Percentiles rank a stretch among this genome's conserved stretches.
phyloP scores from a whole-genome alignment of 225 moss, liverwort and hornwort genomes.

The Pleurozium schreberi region DNA sequence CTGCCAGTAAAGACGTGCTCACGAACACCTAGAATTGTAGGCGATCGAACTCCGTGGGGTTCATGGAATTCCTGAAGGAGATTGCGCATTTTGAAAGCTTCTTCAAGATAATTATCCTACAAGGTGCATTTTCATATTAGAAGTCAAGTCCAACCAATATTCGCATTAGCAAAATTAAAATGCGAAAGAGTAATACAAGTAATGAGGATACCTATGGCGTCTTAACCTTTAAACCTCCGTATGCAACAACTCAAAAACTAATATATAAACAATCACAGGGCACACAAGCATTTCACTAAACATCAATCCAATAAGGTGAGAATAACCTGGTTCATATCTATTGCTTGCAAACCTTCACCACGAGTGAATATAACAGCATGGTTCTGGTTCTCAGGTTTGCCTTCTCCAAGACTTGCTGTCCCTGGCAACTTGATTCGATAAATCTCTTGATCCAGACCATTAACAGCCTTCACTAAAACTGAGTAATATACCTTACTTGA shows the following conservation, averaged over 20 bases:
- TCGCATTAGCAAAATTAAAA: too few species aligned
- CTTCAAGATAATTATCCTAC: constrained; percentile 94
- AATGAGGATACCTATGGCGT: too few species aligned
- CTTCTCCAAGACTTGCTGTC: constrained; percentile 68
- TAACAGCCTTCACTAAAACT: constrained; percentile 68
- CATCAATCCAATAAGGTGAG: too few species aligned
- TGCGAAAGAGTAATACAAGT: too few species aligned
- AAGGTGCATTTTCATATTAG: neutral
- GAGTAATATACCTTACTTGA: constrained; percentile 72
- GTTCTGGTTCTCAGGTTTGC: constrained; percentile 97
- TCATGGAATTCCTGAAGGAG: constrained; percentile 91
- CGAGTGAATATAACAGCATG: constrained; percentile 93
- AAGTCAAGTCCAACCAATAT: neutral
- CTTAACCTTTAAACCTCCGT: too few species aligned
- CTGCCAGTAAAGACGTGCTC: constrained; percentile 97
- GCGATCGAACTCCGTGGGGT: constrained; percentile 79
- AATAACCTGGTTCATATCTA: constrained; percentile 93
- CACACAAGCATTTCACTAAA: too few species aligned
- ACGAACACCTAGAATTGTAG: constrained; percentile 90
- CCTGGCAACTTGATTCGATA: constrained; percentile 95
- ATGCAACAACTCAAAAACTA: too few species aligned
- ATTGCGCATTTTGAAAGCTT: constrained; percentile 98
- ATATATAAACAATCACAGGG: too few species aligned
- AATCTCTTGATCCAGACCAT: constrained; percentile 87
- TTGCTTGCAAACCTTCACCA: constrained; percentile 87